Evolutionary conservation across 2,329 filamentous ascomycete genomes (phyloP), one percentile per base, ranked within the genome.

Genomic region (Fusarium penzigii): DNA sequence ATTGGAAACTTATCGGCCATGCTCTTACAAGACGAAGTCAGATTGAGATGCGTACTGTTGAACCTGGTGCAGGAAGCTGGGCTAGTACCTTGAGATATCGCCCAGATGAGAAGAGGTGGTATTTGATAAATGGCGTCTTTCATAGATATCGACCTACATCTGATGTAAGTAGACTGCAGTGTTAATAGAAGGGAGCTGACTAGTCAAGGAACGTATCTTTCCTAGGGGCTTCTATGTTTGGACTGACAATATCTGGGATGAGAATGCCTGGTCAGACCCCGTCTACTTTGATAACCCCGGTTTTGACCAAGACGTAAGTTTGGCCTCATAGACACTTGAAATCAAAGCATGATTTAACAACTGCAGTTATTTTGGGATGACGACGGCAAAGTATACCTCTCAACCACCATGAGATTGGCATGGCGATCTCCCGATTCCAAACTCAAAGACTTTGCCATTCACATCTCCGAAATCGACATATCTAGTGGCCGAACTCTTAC

Each of bases 201-300:
- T 7, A 6, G 8, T 14, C 2, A 12, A 64, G 59, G 62, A 81
- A 51, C 69, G 77, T 1, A 76, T 79, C 17, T 80, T 78, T 54
- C 78, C 78, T 0, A 67, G 76, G 1, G 80, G 81, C 0, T 84
- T 84, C 55, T 83, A 80, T 46, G 76, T 83, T 2, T 75, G 70
- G 52, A 82, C 78, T 0, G 70, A 73, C 11, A 72, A 83, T 50
- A 81, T 82, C n/a, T 79, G 75, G 75, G 72, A 81, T 41, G 72
- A 75, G 0, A 64, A 55, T 7, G 69, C 74, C 4, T 83, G 80
- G 80, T 79, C 76, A 5, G 78, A 83, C 42, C 79, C 79, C 0
- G 66, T 80, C 0, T 81, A 77, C 53, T 81, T 83, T 55, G 80
- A 82, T 47, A 77, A 80, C 41, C 71, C 77, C 2, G 78, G 78